Conservation (phyloP, 1,284 basidiomycete genomes). For the Cryptococcus sp. region DNA sequence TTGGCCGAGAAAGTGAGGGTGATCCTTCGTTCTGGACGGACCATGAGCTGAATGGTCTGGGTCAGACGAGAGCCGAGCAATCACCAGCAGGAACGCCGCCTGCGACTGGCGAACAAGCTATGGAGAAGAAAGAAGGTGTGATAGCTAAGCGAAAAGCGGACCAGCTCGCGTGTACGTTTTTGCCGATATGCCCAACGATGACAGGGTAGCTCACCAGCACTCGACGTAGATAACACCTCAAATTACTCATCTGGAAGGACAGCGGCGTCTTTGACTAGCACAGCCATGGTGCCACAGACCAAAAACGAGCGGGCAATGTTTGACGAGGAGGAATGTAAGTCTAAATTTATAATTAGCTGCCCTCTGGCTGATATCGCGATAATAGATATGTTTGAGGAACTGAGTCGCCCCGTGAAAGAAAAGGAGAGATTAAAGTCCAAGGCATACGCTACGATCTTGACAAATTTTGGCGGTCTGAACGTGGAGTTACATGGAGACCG, state of each 20-base stretch:
- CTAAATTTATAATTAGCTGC: slow-evolving; percentile 6
- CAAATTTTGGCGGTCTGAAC: slow-evolving; percentile 86
- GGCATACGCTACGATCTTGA: slow-evolving; percentile 87
- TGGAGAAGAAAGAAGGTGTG: slow-evolving; percentile 46
- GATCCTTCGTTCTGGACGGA: neutral
- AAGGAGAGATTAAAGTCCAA: slow-evolving; percentile 86
- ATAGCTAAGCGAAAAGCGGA: slow-evolving; percentile 45
- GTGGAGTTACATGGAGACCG: slow-evolving; percentile 74
- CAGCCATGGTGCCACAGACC: slow-evolving; percentile 78
- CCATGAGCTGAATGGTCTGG: neutral
- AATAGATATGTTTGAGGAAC: slow-evolving; percentile 81
- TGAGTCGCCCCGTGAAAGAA: slow-evolving; percentile 79
- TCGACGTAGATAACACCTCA: slow-evolving; percentile 74
- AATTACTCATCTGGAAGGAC: slow-evolving; percentile 87
- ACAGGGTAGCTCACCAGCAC: neutral
- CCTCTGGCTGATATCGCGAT: neutral
- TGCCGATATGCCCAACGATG: too few species aligned
- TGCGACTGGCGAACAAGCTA: slow-evolving; percentile 4
- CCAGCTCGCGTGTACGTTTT: slow-evolving; percentile 41
- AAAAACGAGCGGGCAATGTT: slow-evolving; percentile 77
- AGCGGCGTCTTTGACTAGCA: slow-evolving; percentile 91
- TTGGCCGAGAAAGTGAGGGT: slow-evolving; percentile 51
- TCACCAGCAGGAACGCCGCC: slow-evolving; percentile 17
- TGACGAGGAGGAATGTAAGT: slow-evolving; percentile 71
- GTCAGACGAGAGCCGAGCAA: slow-evolving; percentile 41